A percentile compares a stretch with the other conserved stretches of the same genome.
Conservation (phyloP, 2,329 filamentous ascomycete species). For the Fusarium sp. region DNA sequence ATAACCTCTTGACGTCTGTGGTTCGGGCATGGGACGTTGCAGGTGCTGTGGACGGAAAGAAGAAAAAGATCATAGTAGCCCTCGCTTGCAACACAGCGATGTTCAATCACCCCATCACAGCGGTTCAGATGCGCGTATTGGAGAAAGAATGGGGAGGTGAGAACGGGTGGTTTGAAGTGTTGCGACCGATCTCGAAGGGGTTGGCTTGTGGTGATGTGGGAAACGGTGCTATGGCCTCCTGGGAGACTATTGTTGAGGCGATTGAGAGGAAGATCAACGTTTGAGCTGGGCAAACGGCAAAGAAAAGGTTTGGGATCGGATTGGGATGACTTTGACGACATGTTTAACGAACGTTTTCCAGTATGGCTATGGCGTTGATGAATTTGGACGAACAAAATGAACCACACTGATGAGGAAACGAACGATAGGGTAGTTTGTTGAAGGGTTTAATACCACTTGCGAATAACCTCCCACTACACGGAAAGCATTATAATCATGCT, state of each 20-base stretch:
- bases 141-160: constrained; percentile 80
- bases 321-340: not conserved
- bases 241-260: constrained; percentile 79
- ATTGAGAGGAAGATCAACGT: constrained; percentile 69
- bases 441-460: constrained; percentile 5
- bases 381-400: constrained; percentile 9
- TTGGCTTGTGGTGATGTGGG: constrained; percentile 90
- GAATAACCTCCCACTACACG: not conserved
- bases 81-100: constrained; percentile 92
- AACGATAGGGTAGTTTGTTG: constrained; percentile 4
- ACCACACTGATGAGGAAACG: not conserved
- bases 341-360: too few species aligned
- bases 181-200: constrained; percentile 80
- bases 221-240: constrained; percentile 86
- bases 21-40: constrained; percentile 90
- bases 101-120: constrained; percentile 89
- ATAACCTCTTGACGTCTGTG: constrained; percentile 81
- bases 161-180: constrained; percentile 72
- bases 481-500: too few species aligned
- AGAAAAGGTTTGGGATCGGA: fast-evolving
- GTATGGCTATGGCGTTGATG: constrained; percentile 6
- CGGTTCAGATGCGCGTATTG: constrained; percentile 77
- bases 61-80: constrained; percentile 81
- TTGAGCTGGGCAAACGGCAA: fast-evolving
- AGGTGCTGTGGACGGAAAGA: constrained; percentile 70